Evolutionary conservation across 495 filamentous ascomycete genomes (phyloP), one percentile per base, ranked within the genome.

Genomic region (Jackrogersella minutella): DNA sequence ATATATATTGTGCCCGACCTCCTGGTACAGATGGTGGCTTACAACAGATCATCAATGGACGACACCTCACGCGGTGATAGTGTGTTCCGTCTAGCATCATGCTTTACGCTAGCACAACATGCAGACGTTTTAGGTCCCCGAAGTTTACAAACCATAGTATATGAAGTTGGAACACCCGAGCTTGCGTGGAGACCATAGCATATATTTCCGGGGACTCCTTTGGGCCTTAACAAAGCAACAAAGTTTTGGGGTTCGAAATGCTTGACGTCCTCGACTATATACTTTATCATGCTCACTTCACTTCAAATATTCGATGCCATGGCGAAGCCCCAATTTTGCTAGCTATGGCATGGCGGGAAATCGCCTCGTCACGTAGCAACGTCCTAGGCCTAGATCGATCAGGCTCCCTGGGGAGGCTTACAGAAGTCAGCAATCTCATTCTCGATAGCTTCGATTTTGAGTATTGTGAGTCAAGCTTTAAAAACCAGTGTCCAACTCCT

Each of bases 121-220:
- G 43, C 51, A 57, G 50, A 13, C 19, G 28, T 51, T 69, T 65
- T 61, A 41, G 54, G 65, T 63, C 47, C 49, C 49, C 40, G 47
- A 59, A 40, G 40, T 33, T 14, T 50, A 49, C 16, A 64, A 59
- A 34, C 33, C 55, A 59, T 34, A 17, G 28, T 28, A 44, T 59
- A 68, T 11, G 52, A 41, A 41, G 59, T 58, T 50, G 39, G 30
- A 31, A 62, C 14, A 30, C 17, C 39, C 19, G 24, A 50, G 49
- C 40, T 55, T 60, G 36, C 60, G 49, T 61, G 55, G 41, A 59
- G 22, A 28, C 17, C n/a, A 13, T 33, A 51, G 14, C n/a, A 24
- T 64, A 64, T 69, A 64, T 69, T 19, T 28, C 41, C 16, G 24
- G 55, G 5, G 17, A 36, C 21, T 34, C 16, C 21, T 54, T 44